These are phyloP conservation scores for Teunomyces pallodes DNA, from an alignment of 805 yeast species.

Conservation along the genomic window DNA sequence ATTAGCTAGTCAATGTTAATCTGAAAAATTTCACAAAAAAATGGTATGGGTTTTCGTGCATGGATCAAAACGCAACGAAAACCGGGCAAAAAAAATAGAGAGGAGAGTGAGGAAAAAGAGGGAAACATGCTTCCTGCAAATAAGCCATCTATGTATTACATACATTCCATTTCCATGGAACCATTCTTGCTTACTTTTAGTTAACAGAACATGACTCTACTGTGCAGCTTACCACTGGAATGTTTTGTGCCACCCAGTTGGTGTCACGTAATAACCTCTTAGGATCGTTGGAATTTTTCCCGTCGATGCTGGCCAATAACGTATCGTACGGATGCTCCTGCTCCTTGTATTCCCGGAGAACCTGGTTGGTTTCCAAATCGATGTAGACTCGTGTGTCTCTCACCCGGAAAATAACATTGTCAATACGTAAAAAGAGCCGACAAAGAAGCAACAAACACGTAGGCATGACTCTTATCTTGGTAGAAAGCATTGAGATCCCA, in stretches of 20 bases:
- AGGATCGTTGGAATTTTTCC: slow-evolving; percentile 31
- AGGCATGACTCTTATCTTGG: slow-evolving; percentile 87
- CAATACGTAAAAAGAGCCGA: slow-evolving; percentile 83
- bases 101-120: no score
- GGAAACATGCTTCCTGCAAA: neutral
- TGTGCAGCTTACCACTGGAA: slow-evolving; percentile 41
- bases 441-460: slow-evolving; percentile 69
- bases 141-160: neutral
- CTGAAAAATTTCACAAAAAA: slow-evolving; percentile 9
- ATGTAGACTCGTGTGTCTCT: slow-evolving; percentile 82
- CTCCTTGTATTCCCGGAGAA: slow-evolving; percentile 75
- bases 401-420: slow-evolving; percentile 79
- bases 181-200: neutral
- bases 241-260: slow-evolving; percentile 64
- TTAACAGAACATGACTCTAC: slow-evolving; percentile 10
- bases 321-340: slow-evolving; percentile 43
- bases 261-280: slow-evolving; percentile 65
- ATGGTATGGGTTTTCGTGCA: slow-evolving; percentile 3
- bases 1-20: neutral
- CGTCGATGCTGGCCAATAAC: slow-evolving; percentile 23
- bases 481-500: slow-evolving; percentile 76
- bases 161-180: neutral
- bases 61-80: neutral
- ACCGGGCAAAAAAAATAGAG: neutral
- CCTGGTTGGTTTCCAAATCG: slow-evolving; percentile 62